phyloP scores from a whole-genome alignment of 805 yeast genomes.

The Saturnispora serradocipensis region DNA sequence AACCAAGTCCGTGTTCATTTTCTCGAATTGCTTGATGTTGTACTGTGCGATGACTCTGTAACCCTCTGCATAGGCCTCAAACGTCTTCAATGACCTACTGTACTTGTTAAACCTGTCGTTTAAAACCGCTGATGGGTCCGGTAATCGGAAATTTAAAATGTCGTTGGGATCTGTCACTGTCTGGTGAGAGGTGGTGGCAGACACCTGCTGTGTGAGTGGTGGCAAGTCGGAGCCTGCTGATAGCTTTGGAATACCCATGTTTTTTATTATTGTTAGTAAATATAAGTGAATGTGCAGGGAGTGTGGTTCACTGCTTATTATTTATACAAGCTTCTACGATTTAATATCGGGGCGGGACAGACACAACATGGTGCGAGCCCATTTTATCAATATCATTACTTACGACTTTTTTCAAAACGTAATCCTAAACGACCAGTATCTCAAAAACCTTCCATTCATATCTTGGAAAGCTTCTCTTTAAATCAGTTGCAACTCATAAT shows the following conservation, averaged over 20 bases:
- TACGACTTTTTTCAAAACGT: too few species aligned
- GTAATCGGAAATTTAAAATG: slow-evolving; percentile 11
- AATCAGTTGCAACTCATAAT: too few species aligned
- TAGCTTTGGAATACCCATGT: not conserved
- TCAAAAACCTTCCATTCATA: too few species aligned
- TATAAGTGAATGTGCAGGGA: too few species aligned
- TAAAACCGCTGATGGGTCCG: slow-evolving; percentile 23
- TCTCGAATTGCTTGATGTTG: slow-evolving; percentile 20
- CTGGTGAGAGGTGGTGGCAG: not conserved
- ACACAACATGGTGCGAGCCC: not conserved
- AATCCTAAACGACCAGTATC: too few species aligned
- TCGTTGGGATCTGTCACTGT: slow-evolving; percentile 1
- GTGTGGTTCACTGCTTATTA: not conserved
- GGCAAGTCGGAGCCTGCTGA: not conserved
- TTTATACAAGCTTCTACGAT: not conserved
- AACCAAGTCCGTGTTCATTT: slow-evolving; percentile 16
- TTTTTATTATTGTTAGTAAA: too few species aligned
- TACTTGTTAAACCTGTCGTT: slow-evolving; percentile 24
- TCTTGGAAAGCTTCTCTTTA: too few species aligned
- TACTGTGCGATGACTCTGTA: slow-evolving; percentile 18
- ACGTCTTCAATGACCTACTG: slow-evolving; percentile 16
- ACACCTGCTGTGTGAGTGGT: not conserved
- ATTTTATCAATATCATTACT: too few species aligned
- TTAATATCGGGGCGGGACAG: not conserved
- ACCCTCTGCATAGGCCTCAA: slow-evolving; percentile 21